Evolutionary conservation across 306 rosid species (phyloP), one percentile per base, ranked within the genome.

Genomic region (Cyamopsis tetragonoloba): DNA sequence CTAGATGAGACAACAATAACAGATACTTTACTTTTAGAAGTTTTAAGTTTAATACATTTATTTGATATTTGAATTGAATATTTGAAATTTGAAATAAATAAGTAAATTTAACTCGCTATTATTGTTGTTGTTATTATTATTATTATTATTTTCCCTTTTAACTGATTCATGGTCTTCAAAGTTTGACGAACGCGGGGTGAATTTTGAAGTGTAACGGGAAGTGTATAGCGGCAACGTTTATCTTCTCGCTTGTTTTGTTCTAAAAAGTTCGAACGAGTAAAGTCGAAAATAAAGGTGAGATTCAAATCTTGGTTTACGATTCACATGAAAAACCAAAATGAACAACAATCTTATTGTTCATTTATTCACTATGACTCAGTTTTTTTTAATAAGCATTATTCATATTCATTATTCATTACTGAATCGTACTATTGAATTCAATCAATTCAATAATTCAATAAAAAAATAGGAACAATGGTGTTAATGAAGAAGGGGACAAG

Each of bases 161-260:
- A 11, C 9, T 3, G 60, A 19, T n/a, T 20, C 18, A 34, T 59
- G 13, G 49, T 30, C 50, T 27, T 41, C 14, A 1, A 47, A 59
- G 48, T 22, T 62, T 43, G 51, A n/a, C 13, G 32, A 14, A n/a
- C 56, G 15, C 32, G 32, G 35, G 14, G 32, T 18, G 12, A 19
- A 2, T n/a, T 22, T 51, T 20, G 47, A 37, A 63, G 66, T 20
- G 51, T 23, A 13, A 55, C 51, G 70, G 70, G 34, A 72, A 39
- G 12, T 23, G 64, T 38, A 43, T 44, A 43, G 20, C 42, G 66
- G 66, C 72, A 73, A 64, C 78, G 72, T 53, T 64, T 43, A 31
- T 64, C 24, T 1, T 38, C 12, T 11, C 3, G 12, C 47, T 41
- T n/a, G 6, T 4, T 4, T 4, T 2, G 3, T 3, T 31, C 0